Base-by-base conservation (phyloP, 495 filamentous ascomycete genomes). In the Friedmanniomyces endolithicus region DNA sequence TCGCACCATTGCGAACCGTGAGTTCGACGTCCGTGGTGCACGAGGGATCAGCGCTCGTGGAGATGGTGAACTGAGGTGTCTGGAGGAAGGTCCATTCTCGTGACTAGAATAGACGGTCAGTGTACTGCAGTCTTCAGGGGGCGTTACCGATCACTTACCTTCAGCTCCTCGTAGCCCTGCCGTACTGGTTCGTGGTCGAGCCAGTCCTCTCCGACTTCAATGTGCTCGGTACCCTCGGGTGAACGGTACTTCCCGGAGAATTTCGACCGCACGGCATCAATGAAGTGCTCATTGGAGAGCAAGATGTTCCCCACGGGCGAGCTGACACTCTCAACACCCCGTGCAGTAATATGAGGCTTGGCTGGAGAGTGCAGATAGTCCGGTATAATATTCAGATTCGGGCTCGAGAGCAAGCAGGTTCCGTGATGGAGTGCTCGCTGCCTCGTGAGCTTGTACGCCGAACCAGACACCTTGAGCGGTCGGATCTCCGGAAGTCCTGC, bases 321-420 rank as follows among this genome's bases (percentile, higher is more conserved):
- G 53, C 85, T 81, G 14, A 96, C 88, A 65, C 92, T 97, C 64
- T 90, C 87, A n/a, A 95, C 88, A 0, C 94, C 92, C 50, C 83
- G 78, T 0, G 89, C 87, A 53, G 77, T 78, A 55, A 97, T 81
- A 65, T 78, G 90, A 1, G 74, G 74, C 50, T 78, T 81, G 1
- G 85, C 86, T 0, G 86, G 86, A 52, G 86, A 87, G 34, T 76
- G 75, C 52, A 98, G 65, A 56, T 86, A 82, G 1, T 72, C 63
- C 11, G 78, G 75, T 7, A 96, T 80, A 35, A 70, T 65, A 27
- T 71, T 62, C n/a, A 96, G 71, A 62, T 88, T 82, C 6, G 79
- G 79, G 11, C 83, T 85, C 43, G 74, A 69, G 0, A 97, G 73
- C 44, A 98, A 70, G 66, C 87, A 90, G 0, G 92, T 98, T 3